These are phyloP conservation scores for Hippophae rhamnoides DNA, from an alignment of 306 rosid genomes.

Conservation along the genomic window DNA sequence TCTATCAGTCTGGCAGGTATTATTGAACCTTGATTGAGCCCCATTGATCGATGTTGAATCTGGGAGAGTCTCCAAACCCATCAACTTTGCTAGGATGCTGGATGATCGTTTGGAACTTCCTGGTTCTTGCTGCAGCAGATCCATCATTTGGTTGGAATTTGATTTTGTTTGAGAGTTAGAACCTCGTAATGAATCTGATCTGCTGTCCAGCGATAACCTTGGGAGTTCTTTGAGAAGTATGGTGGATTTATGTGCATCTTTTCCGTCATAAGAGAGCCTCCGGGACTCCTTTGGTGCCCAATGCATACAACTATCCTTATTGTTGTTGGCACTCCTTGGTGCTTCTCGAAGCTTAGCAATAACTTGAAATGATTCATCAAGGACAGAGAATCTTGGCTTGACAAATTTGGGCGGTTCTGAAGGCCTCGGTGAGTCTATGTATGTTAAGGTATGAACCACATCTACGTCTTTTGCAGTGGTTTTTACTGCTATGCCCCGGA, in stretches of 20 bases:
- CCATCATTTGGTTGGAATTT: constrained; percentile 5
- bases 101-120: constrained; percentile 48
- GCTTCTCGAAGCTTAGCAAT: background rate
- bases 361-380: constrained; percentile 33
- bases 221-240: constrained; percentile 62
- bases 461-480: constrained; percentile 31
- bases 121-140: constrained; percentile 45
- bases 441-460: constrained; percentile 35
- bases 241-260: constrained; percentile 38
- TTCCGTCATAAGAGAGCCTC: constrained; percentile 73
- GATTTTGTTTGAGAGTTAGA: constrained; percentile 36
- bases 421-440: constrained; percentile 82
- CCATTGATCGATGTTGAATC: constrained; percentile 27
- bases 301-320: constrained; percentile 10
- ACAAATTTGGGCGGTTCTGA: constrained; percentile 24
- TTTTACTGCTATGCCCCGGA: constrained; percentile 42
- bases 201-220: constrained; percentile 87
- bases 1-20: constrained; percentile 20
- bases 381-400: constrained; percentile 24
- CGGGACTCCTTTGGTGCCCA: constrained; percentile 26
- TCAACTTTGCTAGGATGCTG: constrained; percentile 62
- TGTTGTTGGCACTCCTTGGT: constrained; percentile 2
- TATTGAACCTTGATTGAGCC: constrained; percentile 21
- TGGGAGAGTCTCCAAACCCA: constrained; percentile 71
- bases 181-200: constrained; percentile 33